These are phyloP conservation scores for Candida glucosophila DNA, from an alignment of 1,139 yeast genomes.

Conservation along the genomic window DNA sequence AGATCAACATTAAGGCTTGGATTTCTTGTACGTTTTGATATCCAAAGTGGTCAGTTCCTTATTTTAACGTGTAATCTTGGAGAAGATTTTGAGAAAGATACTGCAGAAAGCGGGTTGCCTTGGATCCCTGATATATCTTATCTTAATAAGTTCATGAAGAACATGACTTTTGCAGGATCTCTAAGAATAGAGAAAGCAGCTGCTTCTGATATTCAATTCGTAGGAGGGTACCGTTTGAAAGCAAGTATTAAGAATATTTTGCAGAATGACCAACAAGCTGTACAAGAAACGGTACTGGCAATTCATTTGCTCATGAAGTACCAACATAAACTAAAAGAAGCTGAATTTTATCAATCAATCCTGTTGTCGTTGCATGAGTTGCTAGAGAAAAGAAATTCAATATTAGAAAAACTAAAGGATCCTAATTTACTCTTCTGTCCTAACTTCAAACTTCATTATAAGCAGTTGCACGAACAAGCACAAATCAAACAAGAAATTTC, in stretches of 20 bases:
- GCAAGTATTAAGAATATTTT: slow-evolving; percentile 35
- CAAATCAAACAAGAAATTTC: slow-evolving; percentile 43
- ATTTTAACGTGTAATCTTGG: slow-evolving; percentile 42
- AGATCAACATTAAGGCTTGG: slow-evolving; percentile 41
- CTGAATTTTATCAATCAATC: slow-evolving; percentile 33
- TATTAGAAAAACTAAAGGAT: slow-evolving; percentile 26
- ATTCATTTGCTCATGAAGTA: slow-evolving; percentile 29
- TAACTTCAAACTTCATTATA: slow-evolving; percentile 40
- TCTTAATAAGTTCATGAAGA: slow-evolving; percentile 17
- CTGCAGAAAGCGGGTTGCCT: slow-evolving; percentile 34
- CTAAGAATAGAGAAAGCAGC: slow-evolving; percentile 39
- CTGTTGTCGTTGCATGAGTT: slow-evolving; percentile 48
- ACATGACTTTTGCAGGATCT: slow-evolving; percentile 22
- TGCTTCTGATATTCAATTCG: slow-evolving; percentile 38
- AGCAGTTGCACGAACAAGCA: slow-evolving; percentile 39
- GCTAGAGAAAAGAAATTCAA: slow-evolving; percentile 33
- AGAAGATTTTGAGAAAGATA: slow-evolving; percentile 19
- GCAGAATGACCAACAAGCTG: slow-evolving; percentile 32
- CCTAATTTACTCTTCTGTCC: slow-evolving; percentile 23
- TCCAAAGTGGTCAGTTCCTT: slow-evolving; percentile 18
- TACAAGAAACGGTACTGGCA: slow-evolving; percentile 33
- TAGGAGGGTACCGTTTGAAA: slow-evolving; percentile 37
- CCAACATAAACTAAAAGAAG: slow-evolving; percentile 41
- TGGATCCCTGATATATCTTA: slow-evolving; percentile 35
- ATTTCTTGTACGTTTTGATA: slow-evolving; percentile 37